Percentiles rank a stretch among this genome's conserved stretches.
These are phyloP conservation scores for Fusarium tuaranense DNA, from an alignment of 2,329 filamentous ascomycete genomes.

Conservation along the genomic window DNA sequence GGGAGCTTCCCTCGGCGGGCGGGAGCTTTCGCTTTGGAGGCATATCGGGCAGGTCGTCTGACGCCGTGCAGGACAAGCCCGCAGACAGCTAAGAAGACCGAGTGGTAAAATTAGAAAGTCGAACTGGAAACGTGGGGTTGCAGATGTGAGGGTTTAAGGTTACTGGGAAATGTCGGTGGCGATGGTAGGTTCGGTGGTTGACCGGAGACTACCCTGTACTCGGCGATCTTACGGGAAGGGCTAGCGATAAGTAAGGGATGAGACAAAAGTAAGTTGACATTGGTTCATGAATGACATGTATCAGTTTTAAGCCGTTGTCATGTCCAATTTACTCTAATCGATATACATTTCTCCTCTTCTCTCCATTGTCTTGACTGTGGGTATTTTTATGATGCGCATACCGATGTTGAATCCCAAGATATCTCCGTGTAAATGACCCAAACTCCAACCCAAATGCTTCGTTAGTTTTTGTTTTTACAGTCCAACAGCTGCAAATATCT, in stretches of 20 bases:
- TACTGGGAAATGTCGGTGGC: constrained; percentile 42
- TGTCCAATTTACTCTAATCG: constrained; percentile 4
- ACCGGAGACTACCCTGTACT: constrained; percentile 38
- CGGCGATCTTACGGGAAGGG: background rate
- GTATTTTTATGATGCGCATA: constrained; percentile 41
- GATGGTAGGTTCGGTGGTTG: constrained; percentile 19
- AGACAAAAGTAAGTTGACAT: no score
- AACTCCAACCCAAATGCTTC: constrained; percentile 38
- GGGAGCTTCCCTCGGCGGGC: constrained; percentile 11
- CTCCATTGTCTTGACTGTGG: constrained; percentile 20
- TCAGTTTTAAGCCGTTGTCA: background rate
- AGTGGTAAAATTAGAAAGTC: background rate
- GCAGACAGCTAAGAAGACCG: constrained; percentile 2
- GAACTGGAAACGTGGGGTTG: background rate
- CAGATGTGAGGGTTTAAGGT: constrained; percentile 9
- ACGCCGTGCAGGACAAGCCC: constrained; percentile 27
- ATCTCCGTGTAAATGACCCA: constrained; percentile 30
- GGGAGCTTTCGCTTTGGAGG: constrained; percentile 41
- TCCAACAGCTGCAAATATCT: constrained; percentile 59
- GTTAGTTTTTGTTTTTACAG: constrained; percentile 37
- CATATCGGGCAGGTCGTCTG: constrained; percentile 28
- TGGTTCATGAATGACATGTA: background rate
- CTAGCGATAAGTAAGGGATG: background rate
- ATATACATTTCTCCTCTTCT: constrained; percentile 1
- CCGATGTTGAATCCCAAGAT: constrained; percentile 28